Percentiles rank a stretch among this genome's conserved stretches.
Conservation (phyloP, 2,329 filamentous ascomycete species). For the Zymoseptoria ardabiliae region DNA sequence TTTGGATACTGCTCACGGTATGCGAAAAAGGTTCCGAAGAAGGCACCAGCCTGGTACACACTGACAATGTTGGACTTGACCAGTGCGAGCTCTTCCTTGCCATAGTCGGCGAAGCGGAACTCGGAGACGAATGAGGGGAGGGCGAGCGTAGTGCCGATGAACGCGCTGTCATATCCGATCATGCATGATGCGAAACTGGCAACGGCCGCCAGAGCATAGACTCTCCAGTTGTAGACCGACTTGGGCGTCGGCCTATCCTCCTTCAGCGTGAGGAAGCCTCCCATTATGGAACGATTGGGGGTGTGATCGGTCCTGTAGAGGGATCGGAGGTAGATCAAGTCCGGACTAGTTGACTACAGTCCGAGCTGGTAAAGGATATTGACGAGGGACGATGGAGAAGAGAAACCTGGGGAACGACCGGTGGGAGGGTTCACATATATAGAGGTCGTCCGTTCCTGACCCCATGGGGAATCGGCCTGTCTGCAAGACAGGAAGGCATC, state of each 20-base stretch:
- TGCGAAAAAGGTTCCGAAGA: constrained; percentile 68
- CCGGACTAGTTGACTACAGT: not conserved
- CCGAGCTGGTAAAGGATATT: not conserved
- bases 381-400: not conserved
- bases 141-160: constrained; percentile 70
- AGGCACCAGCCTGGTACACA: constrained; percentile 74
- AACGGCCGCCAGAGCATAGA: constrained; percentile 48
- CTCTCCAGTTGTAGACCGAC: constrained; percentile 53
- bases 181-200: constrained; percentile 53
- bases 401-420: not conserved
- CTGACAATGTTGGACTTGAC: constrained; percentile 71
- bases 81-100: constrained; percentile 44
- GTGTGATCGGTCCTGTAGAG: not conserved
- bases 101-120: constrained; percentile 55
- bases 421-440: not conserved
- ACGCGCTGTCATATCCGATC: constrained; percentile 40
- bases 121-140: constrained; percentile 62
- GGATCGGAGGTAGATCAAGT: not conserved
- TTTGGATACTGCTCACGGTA: too few relatives aligned
- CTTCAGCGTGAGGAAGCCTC: constrained; percentile 29
- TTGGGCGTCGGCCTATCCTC: constrained; percentile 47
- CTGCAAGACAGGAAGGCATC: not conserved
- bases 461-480: not conserved
- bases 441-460: not conserved
- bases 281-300: constrained; percentile 23